These are phyloP conservation scores for Alternaria sp. DNA, from an alignment of 2,329 filamentous ascomycete species.

Conservation along the genomic window DNA sequence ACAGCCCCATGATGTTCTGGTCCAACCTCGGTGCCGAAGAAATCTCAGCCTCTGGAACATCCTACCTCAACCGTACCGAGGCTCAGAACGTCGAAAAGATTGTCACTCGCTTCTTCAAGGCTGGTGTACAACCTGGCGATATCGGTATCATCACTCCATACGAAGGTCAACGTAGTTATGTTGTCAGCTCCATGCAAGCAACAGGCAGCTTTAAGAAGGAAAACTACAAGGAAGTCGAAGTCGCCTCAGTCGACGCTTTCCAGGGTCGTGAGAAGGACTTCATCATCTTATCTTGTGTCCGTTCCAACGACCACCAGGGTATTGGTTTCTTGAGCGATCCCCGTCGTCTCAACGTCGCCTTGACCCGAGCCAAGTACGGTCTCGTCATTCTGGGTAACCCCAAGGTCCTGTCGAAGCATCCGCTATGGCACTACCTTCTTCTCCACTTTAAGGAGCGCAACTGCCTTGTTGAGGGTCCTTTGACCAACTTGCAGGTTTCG, in stretches of 20 bases:
- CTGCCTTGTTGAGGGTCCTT: slow-evolving; percentile 91
- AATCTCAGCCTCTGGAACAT: slow-evolving; percentile 96
- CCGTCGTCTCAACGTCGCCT: slow-evolving; percentile 92
- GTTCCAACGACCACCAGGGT: slow-evolving; percentile 98
- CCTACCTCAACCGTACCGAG: slow-evolving; percentile 96
- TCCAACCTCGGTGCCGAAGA: slow-evolving; percentile 97
- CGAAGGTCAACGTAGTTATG: slow-evolving; percentile 96
- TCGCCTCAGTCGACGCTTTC: slow-evolving; percentile 97
- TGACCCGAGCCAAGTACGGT: slow-evolving; percentile 96
- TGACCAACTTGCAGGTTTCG: slow-evolving; percentile 95
- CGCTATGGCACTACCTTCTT: slow-evolving; percentile 93
- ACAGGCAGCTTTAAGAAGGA: slow-evolving; percentile 98
- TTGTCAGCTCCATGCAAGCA: slow-evolving; percentile 99
- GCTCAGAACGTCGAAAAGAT: slow-evolving; percentile 98
- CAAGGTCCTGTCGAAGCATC: slow-evolving; percentile 96
- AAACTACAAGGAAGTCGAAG: slow-evolving; percentile 97
- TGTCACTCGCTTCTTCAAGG: slow-evolving; percentile 98
- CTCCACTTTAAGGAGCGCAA: slow-evolving; percentile 97
- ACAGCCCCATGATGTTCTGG: slow-evolving; percentile 99
- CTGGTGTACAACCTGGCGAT: slow-evolving; percentile 88
- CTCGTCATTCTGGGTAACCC: slow-evolving; percentile 96
- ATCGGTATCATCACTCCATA: slow-evolving; percentile 99
- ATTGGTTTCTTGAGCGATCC: slow-evolving; percentile 99
- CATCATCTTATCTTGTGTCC: slow-evolving; percentile 95
- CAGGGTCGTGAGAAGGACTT: slow-evolving; percentile 99